phyloP scores from a whole-genome alignment of 257 asterid genomes.

The Ajuga chamaepitys region DNA sequence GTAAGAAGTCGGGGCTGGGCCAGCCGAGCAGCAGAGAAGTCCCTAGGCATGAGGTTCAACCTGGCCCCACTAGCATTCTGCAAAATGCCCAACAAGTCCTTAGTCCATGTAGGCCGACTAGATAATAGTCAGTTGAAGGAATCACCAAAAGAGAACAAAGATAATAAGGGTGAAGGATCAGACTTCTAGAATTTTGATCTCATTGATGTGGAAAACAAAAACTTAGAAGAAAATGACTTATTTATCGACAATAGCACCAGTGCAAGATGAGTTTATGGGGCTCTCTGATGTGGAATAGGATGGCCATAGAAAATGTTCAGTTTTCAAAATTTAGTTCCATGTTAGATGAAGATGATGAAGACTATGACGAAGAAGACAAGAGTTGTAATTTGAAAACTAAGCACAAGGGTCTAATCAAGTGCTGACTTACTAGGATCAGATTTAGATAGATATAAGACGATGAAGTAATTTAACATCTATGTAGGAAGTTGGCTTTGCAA shows the following conservation, averaged over 20 bases:
- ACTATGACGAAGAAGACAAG: constrained; percentile 61
- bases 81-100: constrained; percentile 22
- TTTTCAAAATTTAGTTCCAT: constrained; percentile 43
- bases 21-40: constrained; percentile 38
- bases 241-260: constrained; percentile 14
- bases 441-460: too few species aligned
- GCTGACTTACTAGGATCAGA: background rate
- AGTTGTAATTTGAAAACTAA: constrained; percentile 10
- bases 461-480: too few species aligned
- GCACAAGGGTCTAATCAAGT: background rate
- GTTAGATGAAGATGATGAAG: constrained; percentile 60
- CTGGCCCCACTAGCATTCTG: constrained; percentile 17
- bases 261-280: constrained; percentile 37
- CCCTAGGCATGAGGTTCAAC: constrained; percentile 36
- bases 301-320: constrained; percentile 59
- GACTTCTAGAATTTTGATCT: constrained; percentile 32
- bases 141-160: constrained; percentile 33
- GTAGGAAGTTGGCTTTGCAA: too few species aligned
- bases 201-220: constrained; percentile 33
- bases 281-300: constrained; percentile 62
- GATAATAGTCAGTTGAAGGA: constrained; percentile 36
- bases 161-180: constrained; percentile 17
- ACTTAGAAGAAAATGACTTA: constrained; percentile 24
- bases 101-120: constrained; percentile 31
- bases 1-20: constrained; percentile 71